Conservation (phyloP, 1,139 yeast species). For the Magnusiomyces suaveolens region DNA sequence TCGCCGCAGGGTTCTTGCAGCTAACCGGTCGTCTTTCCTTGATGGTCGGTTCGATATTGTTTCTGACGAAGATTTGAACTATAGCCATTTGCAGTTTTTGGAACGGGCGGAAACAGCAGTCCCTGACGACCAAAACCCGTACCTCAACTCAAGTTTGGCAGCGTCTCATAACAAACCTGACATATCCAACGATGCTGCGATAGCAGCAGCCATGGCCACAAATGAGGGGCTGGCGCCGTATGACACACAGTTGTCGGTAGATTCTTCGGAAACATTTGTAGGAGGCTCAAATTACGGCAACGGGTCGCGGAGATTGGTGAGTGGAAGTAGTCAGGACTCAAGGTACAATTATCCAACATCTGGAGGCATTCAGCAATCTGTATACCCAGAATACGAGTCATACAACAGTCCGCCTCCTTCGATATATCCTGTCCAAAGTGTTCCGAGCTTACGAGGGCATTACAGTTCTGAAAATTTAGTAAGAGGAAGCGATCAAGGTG, state of each 20-base stretch:
- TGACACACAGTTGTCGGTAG: not conserved
- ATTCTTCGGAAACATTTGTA: not conserved
- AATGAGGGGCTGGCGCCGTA: not conserved
- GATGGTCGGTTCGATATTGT: slow-evolving; percentile 24
- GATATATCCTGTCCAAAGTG: not conserved
- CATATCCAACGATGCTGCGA: not conserved
- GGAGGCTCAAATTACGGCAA: not conserved
- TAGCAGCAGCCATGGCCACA: not conserved
- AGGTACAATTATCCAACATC: too few relatives aligned
- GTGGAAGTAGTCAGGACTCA: too few relatives aligned
- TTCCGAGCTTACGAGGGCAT: not conserved
- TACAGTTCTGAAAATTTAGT: not conserved
- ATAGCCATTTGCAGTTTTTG: slow-evolving; percentile 19
- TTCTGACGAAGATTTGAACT: slow-evolving; percentile 25
- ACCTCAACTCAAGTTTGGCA: not conserved
- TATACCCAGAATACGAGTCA: too few relatives aligned
- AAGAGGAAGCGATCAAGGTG: not conserved
- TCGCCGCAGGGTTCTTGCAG: not conserved
- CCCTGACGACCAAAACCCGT: slow-evolving; percentile 1
- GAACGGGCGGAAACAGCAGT: slow-evolving; percentile 3
- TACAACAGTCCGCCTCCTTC: too few relatives aligned
- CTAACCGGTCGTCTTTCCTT: slow-evolving; percentile 1
- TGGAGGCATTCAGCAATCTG: too few relatives aligned
- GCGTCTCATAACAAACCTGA: not conserved
- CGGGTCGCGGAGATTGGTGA: not conserved